phyloP scores from a whole-genome alignment of 768 basidiomycete species.

The Gymnopilus dilepis region DNA sequence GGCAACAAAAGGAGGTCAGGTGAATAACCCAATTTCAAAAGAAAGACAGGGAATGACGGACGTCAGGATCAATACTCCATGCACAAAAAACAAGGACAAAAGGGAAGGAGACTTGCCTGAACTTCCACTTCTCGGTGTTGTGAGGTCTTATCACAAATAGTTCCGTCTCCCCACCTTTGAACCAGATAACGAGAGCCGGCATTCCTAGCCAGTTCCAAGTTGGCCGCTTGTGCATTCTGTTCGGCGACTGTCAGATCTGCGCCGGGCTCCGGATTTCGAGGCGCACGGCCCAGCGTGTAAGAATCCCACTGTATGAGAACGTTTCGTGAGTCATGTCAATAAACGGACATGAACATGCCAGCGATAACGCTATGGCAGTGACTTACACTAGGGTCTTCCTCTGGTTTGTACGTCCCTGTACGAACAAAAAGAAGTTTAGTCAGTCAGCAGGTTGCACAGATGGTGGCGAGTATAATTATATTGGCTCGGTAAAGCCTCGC shows the following conservation, averaged over 20 bases:
- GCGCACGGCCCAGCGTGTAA: slow-evolving; percentile 78
- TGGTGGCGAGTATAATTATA: slow-evolving; percentile 10
- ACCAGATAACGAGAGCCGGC: slow-evolving; percentile 90
- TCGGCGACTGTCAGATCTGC: slow-evolving; percentile 72
- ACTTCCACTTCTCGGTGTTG: slow-evolving; percentile 90
- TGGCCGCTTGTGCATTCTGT: slow-evolving; percentile 64
- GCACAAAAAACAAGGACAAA: slow-evolving; percentile 18
- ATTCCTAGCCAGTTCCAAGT: slow-evolving; percentile 77
- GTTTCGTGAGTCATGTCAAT: slow-evolving; percentile 27
- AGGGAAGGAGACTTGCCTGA: slow-evolving; percentile 64
- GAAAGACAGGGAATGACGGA: slow-evolving; percentile 20
- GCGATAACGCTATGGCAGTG: slow-evolving; percentile 26
- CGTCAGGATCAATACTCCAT: slow-evolving; percentile 18
- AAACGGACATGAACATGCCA: slow-evolving; percentile 24
- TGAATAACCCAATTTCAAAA: slow-evolving; percentile 17
- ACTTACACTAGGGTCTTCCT: slow-evolving; percentile 85
- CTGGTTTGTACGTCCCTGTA: slow-evolving; percentile 73
- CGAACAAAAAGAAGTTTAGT: slow-evolving; percentile 30
- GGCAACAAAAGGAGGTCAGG: slow-evolving; percentile 23
- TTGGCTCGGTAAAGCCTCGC: slow-evolving; percentile 18
- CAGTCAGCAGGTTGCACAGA: slow-evolving; percentile 22
- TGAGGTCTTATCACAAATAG: slow-evolving; percentile 91
- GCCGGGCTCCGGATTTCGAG: slow-evolving; percentile 59
- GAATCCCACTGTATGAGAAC: slow-evolving; percentile 64
- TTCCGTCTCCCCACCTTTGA: slow-evolving; percentile 91